Base-by-base conservation (phyloP, 768 basidiomycete genomes). In the Tubosaeta sp. region DNA sequence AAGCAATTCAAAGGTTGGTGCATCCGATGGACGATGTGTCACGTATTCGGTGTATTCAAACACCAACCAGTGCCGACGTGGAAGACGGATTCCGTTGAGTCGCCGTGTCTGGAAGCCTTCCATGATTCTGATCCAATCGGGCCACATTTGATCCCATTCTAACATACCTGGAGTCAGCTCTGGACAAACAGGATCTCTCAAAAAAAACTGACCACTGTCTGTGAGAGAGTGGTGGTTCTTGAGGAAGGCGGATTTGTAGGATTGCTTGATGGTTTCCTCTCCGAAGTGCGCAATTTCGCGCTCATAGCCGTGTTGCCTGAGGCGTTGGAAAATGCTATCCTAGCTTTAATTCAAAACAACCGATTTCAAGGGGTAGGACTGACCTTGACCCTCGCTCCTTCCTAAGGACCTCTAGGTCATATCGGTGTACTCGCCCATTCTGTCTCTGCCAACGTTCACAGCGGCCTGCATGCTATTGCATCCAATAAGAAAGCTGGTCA, bases 311-410 rank as follows among this genome's bases (percentile, higher is more conserved):
- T 25, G 49, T 16, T 52, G 45, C n/a, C 12, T 35, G 41, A 62
- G 58, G 3, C 46, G 53, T 43, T 54, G 49, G 11, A 63, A 51
- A n/a, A 62, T 63, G 34, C 61, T 63, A 19, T 14, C 22, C 44
- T 8, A n/a, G 10, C n/a, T 16, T 27, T 42, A 46, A 12, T 11
- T 41, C 9, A 37, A 14, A 4, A 11, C 1, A 1, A 27, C 6
- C 6, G 16, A 8, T 5, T 7, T 7, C 10, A 5, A 42, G 25
- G 17, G 17, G 14, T 4, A 42, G 14, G 5, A 4, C 51, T n/a
- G 22, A 59, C 60, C 60, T 43, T 8, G 33, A 26, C 22, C 52
- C 43, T 27, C 59, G 51, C 22, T 51, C 51, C 39, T 53, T 48
- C 22, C 53, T 46, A 42, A 50, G 51, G 27, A 46, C 11, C 6